Conservation (phyloP, 2,329 filamentous ascomycete species). For the Allantophomopsis cytisporea region DNA sequence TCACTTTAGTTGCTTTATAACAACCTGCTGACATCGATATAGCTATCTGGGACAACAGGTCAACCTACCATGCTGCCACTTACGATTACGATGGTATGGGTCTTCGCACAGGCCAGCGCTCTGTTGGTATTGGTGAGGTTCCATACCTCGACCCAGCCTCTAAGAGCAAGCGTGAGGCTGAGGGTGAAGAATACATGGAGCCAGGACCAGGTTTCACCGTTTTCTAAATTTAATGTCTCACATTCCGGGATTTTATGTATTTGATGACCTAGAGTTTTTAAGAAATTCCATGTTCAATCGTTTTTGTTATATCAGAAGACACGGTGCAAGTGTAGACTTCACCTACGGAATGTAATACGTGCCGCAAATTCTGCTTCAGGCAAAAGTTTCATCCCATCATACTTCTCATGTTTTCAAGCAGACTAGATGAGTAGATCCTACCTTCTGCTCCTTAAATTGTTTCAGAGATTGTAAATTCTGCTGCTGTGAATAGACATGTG, state of each 20-base stretch:
- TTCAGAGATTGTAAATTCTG: too few relatives aligned
- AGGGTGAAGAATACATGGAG: slow-evolving; percentile 9
- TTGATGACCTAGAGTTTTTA: too few relatives aligned
- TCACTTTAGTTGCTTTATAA: background rate
- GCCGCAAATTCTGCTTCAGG: too few relatives aligned
- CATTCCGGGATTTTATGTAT: slow-evolving; percentile 3
- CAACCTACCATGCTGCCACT: slow-evolving; percentile 38
- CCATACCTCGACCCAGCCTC: slow-evolving; percentile 35
- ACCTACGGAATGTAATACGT: too few relatives aligned
- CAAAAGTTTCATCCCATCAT: too few relatives aligned
- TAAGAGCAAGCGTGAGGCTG: slow-evolving; percentile 25
- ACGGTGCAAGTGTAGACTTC: too few relatives aligned
- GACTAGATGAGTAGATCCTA: too few relatives aligned
- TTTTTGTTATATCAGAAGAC: too few relatives aligned
- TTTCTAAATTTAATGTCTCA: background rate
- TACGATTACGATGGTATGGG: slow-evolving; percentile 35
- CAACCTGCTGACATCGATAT: background rate
- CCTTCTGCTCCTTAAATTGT: too few relatives aligned
- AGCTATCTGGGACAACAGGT: slow-evolving; percentile 44
- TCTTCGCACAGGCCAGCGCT: slow-evolving; percentile 28
- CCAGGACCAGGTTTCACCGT: background rate
- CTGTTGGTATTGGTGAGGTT: slow-evolving; percentile 34
- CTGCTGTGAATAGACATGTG: too few relatives aligned
- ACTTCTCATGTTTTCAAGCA: too few relatives aligned
- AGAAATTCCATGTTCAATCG: too few relatives aligned